phyloP scores from a whole-genome alignment of 2,329 filamentous ascomycete genomes.

The Paecilomyces niveus region DNA sequence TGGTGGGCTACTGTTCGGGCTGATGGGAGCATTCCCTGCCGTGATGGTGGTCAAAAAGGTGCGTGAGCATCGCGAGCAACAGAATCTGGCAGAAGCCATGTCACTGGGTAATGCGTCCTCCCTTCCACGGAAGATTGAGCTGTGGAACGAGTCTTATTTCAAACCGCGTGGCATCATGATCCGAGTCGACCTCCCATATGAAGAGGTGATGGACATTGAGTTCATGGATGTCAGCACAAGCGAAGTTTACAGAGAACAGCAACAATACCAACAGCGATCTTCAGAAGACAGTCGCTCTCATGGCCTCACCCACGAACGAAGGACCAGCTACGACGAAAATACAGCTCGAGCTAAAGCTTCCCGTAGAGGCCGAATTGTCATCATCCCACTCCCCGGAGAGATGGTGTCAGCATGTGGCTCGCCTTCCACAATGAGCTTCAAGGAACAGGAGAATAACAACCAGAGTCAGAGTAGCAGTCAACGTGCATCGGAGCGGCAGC shows the following conservation, averaged over 20 bases:
- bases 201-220: constrained; percentile 17
- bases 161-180: constrained; percentile 20
- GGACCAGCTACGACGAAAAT: not conserved
- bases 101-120: constrained; percentile 4
- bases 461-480: not conserved
- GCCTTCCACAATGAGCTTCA: not conserved
- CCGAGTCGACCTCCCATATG: constrained; percentile 23
- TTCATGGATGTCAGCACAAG: constrained; percentile 14
- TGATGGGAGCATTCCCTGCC: constrained; percentile 22
- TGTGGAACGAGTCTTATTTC: constrained; percentile 25
- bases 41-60: constrained; percentile 14
- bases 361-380: constrained; percentile 19
- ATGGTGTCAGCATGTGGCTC: not conserved
- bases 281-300: not conserved
- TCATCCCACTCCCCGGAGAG: constrained; percentile 14
- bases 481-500: not conserved
- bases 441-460: not conserved
- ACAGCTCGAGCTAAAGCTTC: constrained; percentile 11
- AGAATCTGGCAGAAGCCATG: constrained; percentile 18
- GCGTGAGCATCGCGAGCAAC: constrained; percentile 15
- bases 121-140: constrained; percentile 14
- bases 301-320: not conserved
- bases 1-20: constrained; percentile 22
- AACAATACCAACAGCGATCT: not conserved
- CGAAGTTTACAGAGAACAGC: not conserved